Evolutionary conservation across 2,329 filamentous ascomycete genomes (phyloP).

Genomic region (Colletotrichum lindemuthianum): DNA sequence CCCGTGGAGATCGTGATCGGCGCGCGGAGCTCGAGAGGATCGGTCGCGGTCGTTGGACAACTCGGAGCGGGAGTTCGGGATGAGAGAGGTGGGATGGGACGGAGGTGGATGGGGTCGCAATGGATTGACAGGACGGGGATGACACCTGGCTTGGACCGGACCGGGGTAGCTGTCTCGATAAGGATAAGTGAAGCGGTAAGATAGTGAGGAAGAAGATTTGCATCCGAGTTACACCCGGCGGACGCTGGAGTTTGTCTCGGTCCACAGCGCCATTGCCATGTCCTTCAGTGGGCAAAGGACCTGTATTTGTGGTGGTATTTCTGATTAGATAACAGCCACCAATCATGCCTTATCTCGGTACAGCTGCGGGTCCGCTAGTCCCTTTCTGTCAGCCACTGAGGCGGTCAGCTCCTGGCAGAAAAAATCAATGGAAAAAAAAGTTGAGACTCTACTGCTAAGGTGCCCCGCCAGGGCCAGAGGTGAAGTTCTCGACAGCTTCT

Average conservation of each 20-base stretch:
- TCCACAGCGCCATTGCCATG: conserved; percentile 20
- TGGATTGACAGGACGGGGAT: conserved; percentile 33
- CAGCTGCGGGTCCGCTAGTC: not conserved
- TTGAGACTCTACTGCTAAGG: conserved; percentile 38
- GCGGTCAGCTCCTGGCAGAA: conserved; percentile 38
- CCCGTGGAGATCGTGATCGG: conserved; percentile 4
- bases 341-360: not conserved
- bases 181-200: not conserved
- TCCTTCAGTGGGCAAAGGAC: conserved; percentile 30
- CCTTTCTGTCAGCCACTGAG: conserved; percentile 19
- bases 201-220: too few relatives aligned
- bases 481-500: conserved; percentile 29
- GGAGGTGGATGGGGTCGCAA: conserved; percentile 1
- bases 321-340: conserved; percentile 29
- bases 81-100: conserved; percentile 27
- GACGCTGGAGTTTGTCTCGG: not conserved
- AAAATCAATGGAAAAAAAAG: conserved; percentile 45
- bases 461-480: conserved; percentile 45
- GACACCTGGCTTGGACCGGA: conserved; percentile 40
- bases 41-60: conserved; percentile 4
- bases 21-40: conserved; percentile 18
- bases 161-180: conserved; percentile 18
- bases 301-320: conserved; percentile 22
- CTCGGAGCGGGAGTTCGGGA: conserved; percentile 21
- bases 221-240: too few relatives aligned